Base-by-base conservation (phyloP, 2,329 filamentous ascomycete species). In the Ilyonectria robusta region DNA sequence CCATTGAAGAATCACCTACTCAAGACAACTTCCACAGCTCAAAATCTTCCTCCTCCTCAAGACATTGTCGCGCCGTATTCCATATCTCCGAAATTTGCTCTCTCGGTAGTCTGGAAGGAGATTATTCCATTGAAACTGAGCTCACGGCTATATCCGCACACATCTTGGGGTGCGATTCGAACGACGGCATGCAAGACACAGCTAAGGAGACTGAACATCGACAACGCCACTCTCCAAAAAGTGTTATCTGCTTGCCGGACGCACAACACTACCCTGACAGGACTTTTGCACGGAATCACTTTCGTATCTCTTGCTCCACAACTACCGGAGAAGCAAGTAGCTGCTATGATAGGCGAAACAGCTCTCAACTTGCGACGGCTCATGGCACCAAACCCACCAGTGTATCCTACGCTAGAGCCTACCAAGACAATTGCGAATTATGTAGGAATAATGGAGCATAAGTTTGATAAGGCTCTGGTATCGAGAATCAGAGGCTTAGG, bases 101-200 rank as follows among this genome's bases (percentile, higher is more conserved):
- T 71, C 4, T 66, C 67, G 0, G 70, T 70, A 2, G 21, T 71
- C 13, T 61, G 59, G 59, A 42, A 42, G 17, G 40, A 42, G n/a
- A 8, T 42, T 6, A 42, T 42, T n/a, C 40, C 40, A 8, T 42
- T 3, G 15, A 42, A n/a, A 19, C 17, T 42, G 40, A 42, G 15
- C n/a, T 42, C 59, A 61, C 4, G 17, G 15, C 10, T 42, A 31
- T 53, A 31, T 2, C 6, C 40, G 26, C 35, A 68, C 7, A 71
- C 67, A 1, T 42, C 48, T 4, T 79, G 78, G 78, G 72, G 72
- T 13, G 77, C 76, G 8, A 65, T 77, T 23, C 63, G 17, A 17
- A 31, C 64, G 10, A 47, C 63, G 1, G 67, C 71, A 7, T 67
- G 65, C 56, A 63, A 62, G 26, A 79, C 76, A 3, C 65, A 68